A percentile compares a stretch with the other conserved stretches of the same genome.
Evolutionary conservation across 2,329 filamentous ascomycete genomes (phyloP).

Genomic region (Alternaria triticina): DNA sequence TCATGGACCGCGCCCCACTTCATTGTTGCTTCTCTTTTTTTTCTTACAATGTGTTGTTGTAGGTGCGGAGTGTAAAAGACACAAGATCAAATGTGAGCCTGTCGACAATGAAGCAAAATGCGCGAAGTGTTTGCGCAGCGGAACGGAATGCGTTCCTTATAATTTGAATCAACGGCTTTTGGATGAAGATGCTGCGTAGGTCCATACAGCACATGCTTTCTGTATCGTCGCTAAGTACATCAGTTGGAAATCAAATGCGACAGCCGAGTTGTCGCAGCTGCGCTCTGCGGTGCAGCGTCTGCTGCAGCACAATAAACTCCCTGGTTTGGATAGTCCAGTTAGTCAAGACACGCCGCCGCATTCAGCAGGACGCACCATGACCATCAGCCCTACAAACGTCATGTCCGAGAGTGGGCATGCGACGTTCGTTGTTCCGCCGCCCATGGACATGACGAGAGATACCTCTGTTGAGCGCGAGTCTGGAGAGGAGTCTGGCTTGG

Average conservation of each 20-base stretch:
- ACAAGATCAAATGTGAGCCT: constrained; percentile 46
- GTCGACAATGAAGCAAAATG: constrained; percentile 42
- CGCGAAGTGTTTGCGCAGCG: constrained; percentile 42
- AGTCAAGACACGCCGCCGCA: constrained; percentile 18
- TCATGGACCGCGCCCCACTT: background rate
- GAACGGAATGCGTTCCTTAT: constrained; percentile 85
- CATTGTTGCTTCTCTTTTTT: background rate
- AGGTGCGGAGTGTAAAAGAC: constrained; percentile 45
- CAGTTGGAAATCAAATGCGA: constrained; percentile 43
- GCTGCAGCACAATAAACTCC: constrained; percentile 36
- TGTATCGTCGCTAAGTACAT: background rate
- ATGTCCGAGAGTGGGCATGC: constrained; percentile 31
- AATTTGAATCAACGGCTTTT: constrained; percentile 42
- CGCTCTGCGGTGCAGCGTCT: constrained; percentile 37
- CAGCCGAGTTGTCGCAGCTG: constrained; percentile 32
- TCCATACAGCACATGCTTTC: background rate
- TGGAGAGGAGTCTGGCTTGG: constrained; percentile 33
- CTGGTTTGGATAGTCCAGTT: constrained; percentile 24
- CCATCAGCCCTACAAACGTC: constrained; percentile 33
- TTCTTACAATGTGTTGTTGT: background rate
- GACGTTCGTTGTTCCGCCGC: constrained; percentile 33
- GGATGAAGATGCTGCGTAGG: constrained; percentile 42
- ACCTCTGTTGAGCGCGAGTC: constrained; percentile 40
- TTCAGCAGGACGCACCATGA: constrained; percentile 15
- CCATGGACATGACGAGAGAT: constrained; percentile 45